phyloP scores from a whole-genome alignment of 148 eudicot species.

The Diospyros kaki region DNA sequence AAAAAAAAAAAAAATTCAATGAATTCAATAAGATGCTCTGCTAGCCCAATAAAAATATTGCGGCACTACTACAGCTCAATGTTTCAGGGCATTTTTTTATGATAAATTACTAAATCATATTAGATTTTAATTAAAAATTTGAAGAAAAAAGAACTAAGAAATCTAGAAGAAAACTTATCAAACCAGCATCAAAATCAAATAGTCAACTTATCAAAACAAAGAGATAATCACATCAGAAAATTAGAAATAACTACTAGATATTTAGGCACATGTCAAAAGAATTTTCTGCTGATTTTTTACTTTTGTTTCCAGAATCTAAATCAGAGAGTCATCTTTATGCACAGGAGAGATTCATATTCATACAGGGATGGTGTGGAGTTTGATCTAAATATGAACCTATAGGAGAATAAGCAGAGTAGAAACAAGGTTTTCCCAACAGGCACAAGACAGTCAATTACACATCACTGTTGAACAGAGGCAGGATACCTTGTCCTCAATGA shows the following conservation, averaged over 20 bases:
- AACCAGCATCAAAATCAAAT: not conserved
- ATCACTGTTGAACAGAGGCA: not conserved
- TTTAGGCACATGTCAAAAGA: not conserved
- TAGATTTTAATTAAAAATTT: not conserved
- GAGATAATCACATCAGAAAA: not conserved
- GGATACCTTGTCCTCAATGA: not conserved
- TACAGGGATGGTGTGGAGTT: not conserved
- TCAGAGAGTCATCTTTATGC: not conserved
- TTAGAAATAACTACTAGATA: not conserved
- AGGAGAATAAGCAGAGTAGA: not conserved
- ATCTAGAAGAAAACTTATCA: no score
- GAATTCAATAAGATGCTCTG: no score
- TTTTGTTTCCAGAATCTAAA: not conserved
- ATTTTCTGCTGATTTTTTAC: not conserved
- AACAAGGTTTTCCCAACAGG: not conserved
- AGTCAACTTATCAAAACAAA: not conserved
- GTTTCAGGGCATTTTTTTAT: no score
- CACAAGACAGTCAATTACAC: not conserved
- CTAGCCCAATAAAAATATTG: no score
- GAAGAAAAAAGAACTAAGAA: not conserved
- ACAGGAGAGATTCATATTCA: not conserved
- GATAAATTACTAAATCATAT: not conserved
- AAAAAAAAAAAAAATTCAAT: no score
- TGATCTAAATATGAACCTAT: no score
- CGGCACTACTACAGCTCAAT: no score